Evolutionary conservation across 805 yeast genomes (phyloP).

Genomic region (Candida ponderosae): DNA sequence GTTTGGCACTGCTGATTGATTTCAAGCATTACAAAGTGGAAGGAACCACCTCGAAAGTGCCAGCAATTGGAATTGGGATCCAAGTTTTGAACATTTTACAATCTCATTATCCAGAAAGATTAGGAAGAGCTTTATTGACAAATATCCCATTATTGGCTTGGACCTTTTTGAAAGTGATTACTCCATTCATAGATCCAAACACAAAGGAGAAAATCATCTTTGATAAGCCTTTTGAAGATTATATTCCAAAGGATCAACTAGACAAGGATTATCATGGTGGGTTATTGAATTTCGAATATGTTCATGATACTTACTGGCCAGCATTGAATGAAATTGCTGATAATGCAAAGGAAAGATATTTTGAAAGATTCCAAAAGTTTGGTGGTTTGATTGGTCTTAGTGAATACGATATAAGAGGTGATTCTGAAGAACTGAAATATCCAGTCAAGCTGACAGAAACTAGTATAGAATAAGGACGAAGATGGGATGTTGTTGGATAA

Average conservation of each 20-base stretch:
- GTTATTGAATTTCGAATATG: slow-evolving; percentile 65
- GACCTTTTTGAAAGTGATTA: slow-evolving; percentile 78
- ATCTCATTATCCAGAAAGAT: slow-evolving; percentile 94
- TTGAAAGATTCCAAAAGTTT: slow-evolving; percentile 56
- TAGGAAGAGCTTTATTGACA: slow-evolving; percentile 85
- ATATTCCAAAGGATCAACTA: slow-evolving; percentile 69
- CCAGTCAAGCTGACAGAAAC: slow-evolving; percentile 16
- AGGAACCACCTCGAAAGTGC: slow-evolving; percentile 57
- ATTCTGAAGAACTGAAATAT: slow-evolving; percentile 18
- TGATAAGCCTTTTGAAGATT: slow-evolving; percentile 74
- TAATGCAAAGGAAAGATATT: slow-evolving; percentile 47
- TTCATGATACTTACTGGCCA: slow-evolving; percentile 74
- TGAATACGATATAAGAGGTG: slow-evolving; percentile 64
- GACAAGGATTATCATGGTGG: slow-evolving; percentile 76
- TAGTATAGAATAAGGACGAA: too few species aligned
- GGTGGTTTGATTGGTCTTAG: slow-evolving; percentile 68
- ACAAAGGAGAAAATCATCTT: slow-evolving; percentile 85
- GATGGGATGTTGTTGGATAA: neutral
- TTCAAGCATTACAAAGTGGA: slow-evolving; percentile 57
- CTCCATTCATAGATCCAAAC: slow-evolving; percentile 88
- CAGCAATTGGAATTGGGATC: slow-evolving; percentile 83
- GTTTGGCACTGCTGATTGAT: slow-evolving; percentile 79
- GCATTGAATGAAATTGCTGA: slow-evolving; percentile 50
- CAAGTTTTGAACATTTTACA: slow-evolving; percentile 91
- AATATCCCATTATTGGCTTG: slow-evolving; percentile 88